Evolutionary conservation across 768 basidiomycete genomes (phyloP).

Genomic region (Boletus pseudo-olivaceus): DNA sequence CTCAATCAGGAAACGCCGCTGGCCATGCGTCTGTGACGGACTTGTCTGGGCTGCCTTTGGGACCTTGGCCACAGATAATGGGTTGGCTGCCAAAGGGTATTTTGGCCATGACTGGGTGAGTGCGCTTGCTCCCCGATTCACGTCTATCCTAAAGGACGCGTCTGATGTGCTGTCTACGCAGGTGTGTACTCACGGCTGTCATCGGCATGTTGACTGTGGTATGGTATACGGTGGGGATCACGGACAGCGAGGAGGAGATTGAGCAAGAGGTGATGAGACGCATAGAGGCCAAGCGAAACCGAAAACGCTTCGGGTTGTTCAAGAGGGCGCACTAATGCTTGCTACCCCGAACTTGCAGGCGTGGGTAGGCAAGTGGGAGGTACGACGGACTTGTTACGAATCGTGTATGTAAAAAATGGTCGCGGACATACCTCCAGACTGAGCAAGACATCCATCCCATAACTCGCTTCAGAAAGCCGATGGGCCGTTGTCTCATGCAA

Average conservation of each 20-base stretch:
- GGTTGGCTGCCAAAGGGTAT: conserved; percentile 77
- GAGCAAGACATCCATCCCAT: too few species aligned
- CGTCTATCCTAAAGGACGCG: not conserved
- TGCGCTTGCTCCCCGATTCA: not conserved
- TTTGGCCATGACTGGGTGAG: conserved; percentile 70
- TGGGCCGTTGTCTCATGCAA: too few species aligned
- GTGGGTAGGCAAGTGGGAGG: too few species aligned
- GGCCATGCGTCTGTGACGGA: conserved; percentile 71
- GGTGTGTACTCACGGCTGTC: conserved; percentile 78
- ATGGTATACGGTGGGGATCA: conserved; percentile 84
- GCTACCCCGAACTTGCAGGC: not conserved
- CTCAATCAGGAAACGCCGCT: conserved; percentile 81
- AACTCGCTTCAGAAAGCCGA: too few species aligned
- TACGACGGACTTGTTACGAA: not conserved
- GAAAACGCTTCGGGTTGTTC: conserved; percentile 42
- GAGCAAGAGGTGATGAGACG: conserved; percentile 62
- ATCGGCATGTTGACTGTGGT: conserved; percentile 78
- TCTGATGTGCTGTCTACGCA: conserved; percentile 30
- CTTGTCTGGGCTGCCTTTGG: conserved; percentile 57
- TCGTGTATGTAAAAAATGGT: not conserved
- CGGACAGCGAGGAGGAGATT: conserved; percentile 74
- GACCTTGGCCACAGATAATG: conserved; percentile 69
- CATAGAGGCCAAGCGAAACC: conserved; percentile 54
- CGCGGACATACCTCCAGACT: too few species aligned
- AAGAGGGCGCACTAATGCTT: conserved; percentile 6